These are phyloP conservation scores for Diatrype stigma DNA, from an alignment of 2,329 filamentous ascomycete species.

Conservation along the genomic window DNA sequence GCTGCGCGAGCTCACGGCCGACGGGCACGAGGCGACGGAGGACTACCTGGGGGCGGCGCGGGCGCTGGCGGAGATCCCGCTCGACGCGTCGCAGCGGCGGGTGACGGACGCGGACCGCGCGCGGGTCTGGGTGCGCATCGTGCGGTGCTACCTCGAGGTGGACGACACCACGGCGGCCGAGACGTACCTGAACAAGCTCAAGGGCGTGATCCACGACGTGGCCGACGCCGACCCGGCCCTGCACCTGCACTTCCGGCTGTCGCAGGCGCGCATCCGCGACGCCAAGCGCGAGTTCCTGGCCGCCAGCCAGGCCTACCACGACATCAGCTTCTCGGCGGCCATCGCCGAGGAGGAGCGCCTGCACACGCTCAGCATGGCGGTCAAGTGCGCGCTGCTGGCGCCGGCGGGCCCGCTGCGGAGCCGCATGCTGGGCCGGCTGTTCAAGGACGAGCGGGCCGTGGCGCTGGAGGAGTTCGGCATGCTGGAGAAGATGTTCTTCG, in stretches of 20 bases:
- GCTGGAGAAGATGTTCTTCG: conserved; percentile 95
- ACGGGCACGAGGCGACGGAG: conserved; percentile 77
- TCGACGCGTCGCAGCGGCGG: conserved; percentile 83
- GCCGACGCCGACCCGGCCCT: conserved; percentile 59
- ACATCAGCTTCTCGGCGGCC: conserved; percentile 70
- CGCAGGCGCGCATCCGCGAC: conserved; percentile 89
- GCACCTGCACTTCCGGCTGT: conserved; percentile 81
- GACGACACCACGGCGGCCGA: conserved; percentile 86
- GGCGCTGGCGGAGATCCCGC: conserved; percentile 74
- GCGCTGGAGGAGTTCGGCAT: conserved; percentile 79
- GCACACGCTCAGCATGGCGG: conserved; percentile 78
- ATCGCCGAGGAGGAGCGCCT: conserved; percentile 86
- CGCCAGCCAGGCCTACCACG: conserved; percentile 83
- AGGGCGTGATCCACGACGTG: conserved; percentile 82
- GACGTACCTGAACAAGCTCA: conserved; percentile 88
- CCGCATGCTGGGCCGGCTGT: conserved; percentile 74
- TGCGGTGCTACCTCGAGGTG: conserved; percentile 88
- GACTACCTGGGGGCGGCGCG: conserved; percentile 77
- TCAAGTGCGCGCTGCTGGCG: conserved; percentile 88
- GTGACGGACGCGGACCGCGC: conserved; percentile 80
- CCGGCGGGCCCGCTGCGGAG: conserved; percentile 84
- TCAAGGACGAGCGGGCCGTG: conserved; percentile 84
- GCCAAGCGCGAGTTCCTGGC: conserved; percentile 85
- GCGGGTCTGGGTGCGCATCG: conserved; percentile 86
- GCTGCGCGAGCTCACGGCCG: conserved; percentile 75